These are phyloP conservation scores for Rhynchospora pubera DNA, from an alignment of 176 grass and related monocot species.

Conservation along the genomic window DNA sequence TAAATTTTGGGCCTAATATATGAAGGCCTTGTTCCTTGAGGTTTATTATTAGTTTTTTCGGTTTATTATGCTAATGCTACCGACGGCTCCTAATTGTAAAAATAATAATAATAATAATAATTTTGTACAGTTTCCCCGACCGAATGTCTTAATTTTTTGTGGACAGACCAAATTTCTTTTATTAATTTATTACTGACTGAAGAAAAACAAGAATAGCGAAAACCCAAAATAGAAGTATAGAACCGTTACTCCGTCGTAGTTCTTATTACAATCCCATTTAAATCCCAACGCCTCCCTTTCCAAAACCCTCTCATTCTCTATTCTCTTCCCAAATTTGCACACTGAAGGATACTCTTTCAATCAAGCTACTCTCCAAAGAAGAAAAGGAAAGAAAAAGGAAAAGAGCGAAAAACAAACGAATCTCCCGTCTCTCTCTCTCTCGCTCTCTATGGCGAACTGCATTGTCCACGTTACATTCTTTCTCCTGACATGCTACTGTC, in stretches of 20 bases:
- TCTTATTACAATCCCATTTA: not conserved
- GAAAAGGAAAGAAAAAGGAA: not conserved
- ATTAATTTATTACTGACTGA: not conserved
- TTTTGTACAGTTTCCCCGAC: not conserved
- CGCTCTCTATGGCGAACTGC: constrained; percentile 1
- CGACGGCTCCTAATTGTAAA: not conserved
- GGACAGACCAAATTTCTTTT: not conserved
- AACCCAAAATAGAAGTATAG: constrained; percentile 7
- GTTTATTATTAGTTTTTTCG: too few relatives aligned
- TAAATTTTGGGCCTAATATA: too few relatives aligned
- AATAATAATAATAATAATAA: not conserved
- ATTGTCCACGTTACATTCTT: not conserved
- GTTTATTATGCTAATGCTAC: not conserved
- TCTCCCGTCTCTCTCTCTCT: not conserved
- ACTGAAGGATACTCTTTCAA: constrained; percentile 5
- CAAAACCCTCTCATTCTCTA: not conserved
- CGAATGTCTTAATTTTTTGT: not conserved
- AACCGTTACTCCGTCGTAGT: not conserved
- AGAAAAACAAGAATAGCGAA: constrained; percentile 22
- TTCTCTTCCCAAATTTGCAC: not conserved
- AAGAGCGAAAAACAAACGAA: not conserved
- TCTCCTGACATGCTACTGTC: not conserved
- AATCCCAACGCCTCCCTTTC: not conserved
- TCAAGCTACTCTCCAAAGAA: not conserved
- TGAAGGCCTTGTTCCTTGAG: too few relatives aligned